Conservation (phyloP, 495 filamentous ascomycete genomes). For the Saxispiralis lemnorum region DNA sequence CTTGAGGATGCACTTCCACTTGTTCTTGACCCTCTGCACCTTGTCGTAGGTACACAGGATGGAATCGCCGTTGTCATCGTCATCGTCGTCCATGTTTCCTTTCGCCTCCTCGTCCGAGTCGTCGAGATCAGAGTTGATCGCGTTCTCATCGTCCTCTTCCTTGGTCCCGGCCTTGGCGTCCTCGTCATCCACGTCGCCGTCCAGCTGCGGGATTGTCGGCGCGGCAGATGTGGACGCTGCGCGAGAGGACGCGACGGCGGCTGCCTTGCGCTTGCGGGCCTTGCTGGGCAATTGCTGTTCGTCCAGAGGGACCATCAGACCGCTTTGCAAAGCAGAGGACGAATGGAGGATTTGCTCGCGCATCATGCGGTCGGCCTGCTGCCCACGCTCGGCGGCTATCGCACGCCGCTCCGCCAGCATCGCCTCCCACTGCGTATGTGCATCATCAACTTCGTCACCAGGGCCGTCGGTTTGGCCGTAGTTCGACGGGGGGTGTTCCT, state of each 20-base stretch:
- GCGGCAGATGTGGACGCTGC: neutral
- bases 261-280: conserved; percentile 23
- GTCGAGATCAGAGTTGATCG: conserved; percentile 96
- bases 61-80: conserved; percentile 19
- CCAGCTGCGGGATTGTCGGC: conserved; percentile 35
- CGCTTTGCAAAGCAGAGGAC: conserved; percentile 57
- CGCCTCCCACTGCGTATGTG: conserved; percentile 33
- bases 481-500: conserved; percentile 28
- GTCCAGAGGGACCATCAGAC: conserved; percentile 52
- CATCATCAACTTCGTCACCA: conserved; percentile 29
- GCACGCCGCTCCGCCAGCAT: conserved; percentile 34
- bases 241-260: neutral
- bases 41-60: conserved; percentile 96
- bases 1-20: conserved; percentile 99
- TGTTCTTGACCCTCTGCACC: conserved; percentile 97
- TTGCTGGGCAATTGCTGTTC: conserved; percentile 21
- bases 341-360: conserved; percentile 49
- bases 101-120: conserved; percentile 69
- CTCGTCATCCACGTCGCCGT: conserved; percentile 43
- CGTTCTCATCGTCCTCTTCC: conserved; percentile 66
- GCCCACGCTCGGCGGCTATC: conserved; percentile 30
- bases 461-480: conserved; percentile 58
- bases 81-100: conserved; percentile 62
- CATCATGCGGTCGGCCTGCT: conserved; percentile 43
- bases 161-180: conserved; percentile 33